Evolutionary conservation across 768 basidiomycete species (phyloP).

Genomic region (Harrya chromipes): DNA sequence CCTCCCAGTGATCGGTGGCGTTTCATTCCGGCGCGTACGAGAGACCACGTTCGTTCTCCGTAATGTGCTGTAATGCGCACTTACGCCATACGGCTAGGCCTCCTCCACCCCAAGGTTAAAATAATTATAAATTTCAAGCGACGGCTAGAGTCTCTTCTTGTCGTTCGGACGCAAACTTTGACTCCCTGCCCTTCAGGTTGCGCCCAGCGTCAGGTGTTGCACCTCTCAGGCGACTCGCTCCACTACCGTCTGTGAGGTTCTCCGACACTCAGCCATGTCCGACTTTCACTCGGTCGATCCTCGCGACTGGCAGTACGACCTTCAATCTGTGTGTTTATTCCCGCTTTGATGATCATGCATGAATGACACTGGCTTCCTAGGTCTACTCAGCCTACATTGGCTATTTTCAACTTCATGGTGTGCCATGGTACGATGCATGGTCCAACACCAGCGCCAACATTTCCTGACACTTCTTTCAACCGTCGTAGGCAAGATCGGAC

Average conservation of each 20-base stretch:
- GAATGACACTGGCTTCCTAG: conserved; percentile 25
- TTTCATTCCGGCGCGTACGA: conserved; percentile 15
- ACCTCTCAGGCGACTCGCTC: not conserved
- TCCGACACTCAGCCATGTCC: conserved; percentile 39
- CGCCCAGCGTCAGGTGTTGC: not conserved
- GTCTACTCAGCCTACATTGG: conserved; percentile 77
- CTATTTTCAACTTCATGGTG: conserved; percentile 65
- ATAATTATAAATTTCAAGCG: conserved; percentile 13
- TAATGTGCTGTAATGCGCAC: conserved; percentile 14
- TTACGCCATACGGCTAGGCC: conserved; percentile 16
- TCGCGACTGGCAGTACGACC: conserved; percentile 75
- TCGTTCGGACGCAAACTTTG: not conserved
- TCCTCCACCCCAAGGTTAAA: conserved; percentile 9
- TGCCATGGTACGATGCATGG: conserved; percentile 52
- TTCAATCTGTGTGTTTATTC: conserved; percentile 59
- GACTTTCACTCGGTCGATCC: conserved; percentile 75
- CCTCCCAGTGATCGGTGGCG: conserved; percentile 17
- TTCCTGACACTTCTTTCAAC: not conserved
- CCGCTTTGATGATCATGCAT: not conserved
- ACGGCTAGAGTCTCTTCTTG: not conserved
- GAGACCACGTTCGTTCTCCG: conserved; percentile 12
- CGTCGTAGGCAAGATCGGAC: conserved; percentile 66
- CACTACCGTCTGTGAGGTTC: not conserved
- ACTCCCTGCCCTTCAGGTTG: not conserved
- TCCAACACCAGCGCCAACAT: not conserved